Evolutionary conservation across 169 alveolate genomes (phyloP), one percentile per base, ranked within the genome.

Genomic region (Plasmodium knowlesi): DNA sequence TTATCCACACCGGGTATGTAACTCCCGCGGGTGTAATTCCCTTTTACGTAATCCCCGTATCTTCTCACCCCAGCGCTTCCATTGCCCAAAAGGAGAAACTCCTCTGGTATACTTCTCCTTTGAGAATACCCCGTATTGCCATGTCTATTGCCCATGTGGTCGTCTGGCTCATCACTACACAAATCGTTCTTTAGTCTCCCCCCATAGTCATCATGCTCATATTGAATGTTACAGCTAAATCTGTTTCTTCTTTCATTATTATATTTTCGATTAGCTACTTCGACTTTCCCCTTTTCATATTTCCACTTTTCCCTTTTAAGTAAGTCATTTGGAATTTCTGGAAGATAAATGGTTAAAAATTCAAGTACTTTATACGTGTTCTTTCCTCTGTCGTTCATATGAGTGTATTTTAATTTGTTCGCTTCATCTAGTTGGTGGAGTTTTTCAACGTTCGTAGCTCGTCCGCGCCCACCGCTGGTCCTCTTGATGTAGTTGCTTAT

Each of bases 21-120:
- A 8, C n/a, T 67, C 19, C 37, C 30, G 5, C 37, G 41, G 30
- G 14, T 10, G 14, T 67, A 67, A 22, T 25, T 2, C 30, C 37
- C 37, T 25, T 67, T 67, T 3, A n/a, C 41, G 6, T 25, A 30
- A 43, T 57, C 43, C 79, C 25, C 32, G 22, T 22, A 10, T 54
- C 34, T 43, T 16, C 6, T 39, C 9, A 16, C 1, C 22, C 30
- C 32, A n/a, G 16, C 39, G 53, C 39, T 71, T 43, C 32, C 41
- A 32, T 84, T 84, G 3, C 78, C 83, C 8, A 84, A 16, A 25
- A 84, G 16, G 28, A 84, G 22, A 54, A n/a, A 67, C 30, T 84
- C 92, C 16, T 53, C 92, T 4, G 92, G 92, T 30, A 84, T 84
- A 39, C 92, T 84, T 43, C 92, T 84, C 73, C 92, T 71, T 16